Evolutionary conservation across 345 rosid genomes (phyloP).

Genomic region (Arabidopsis arenosa): DNA sequence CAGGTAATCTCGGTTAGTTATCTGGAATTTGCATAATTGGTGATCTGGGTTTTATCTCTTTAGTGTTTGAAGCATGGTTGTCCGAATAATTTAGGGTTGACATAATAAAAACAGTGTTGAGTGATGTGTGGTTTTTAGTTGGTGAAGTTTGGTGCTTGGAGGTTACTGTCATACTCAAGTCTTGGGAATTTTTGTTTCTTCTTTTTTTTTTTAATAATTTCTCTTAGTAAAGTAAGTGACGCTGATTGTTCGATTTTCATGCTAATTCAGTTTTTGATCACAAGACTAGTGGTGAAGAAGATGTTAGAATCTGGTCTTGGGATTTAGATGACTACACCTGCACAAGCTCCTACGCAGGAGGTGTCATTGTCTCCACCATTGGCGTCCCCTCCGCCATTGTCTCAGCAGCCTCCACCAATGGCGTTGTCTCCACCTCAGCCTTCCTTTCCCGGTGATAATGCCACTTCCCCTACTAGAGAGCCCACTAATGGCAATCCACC

Average conservation of each 20-base stretch:
- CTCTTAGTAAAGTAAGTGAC: neutral
- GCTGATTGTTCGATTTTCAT: neutral
- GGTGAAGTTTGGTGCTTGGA: slow-evolving; percentile 52
- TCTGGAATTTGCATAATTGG: slow-evolving; percentile 21
- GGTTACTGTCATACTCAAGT: slow-evolving; percentile 24
- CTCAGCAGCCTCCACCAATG: slow-evolving; percentile 33
- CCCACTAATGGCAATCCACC: slow-evolving; percentile 32
- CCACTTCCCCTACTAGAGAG: slow-evolving; percentile 41
- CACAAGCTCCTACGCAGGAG: slow-evolving; percentile 59
- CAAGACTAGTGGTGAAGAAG: neutral
- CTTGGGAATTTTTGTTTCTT: slow-evolving; percentile 10
- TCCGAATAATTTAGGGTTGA: slow-evolving; percentile 11
- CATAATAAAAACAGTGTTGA: slow-evolving; percentile 34
- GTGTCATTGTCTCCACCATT: slow-evolving; percentile 49
- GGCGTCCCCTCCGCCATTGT: slow-evolving; percentile 28
- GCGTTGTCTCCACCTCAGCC: neutral
- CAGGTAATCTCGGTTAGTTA: slow-evolving; percentile 27
- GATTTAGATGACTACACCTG: slow-evolving; percentile 63
- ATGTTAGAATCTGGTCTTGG: slow-evolving; percentile 12
- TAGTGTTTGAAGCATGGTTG: neutral
- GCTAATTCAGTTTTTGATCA: neutral
- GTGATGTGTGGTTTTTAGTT: slow-evolving; percentile 45
- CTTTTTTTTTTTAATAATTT: neutral
- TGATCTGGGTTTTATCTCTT: slow-evolving; percentile 38
- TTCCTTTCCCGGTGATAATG: slow-evolving; percentile 33